These are phyloP conservation scores for Paramecium sexaurelia DNA, from an alignment of 73 alveolate species.

Conservation along the genomic window DNA sequence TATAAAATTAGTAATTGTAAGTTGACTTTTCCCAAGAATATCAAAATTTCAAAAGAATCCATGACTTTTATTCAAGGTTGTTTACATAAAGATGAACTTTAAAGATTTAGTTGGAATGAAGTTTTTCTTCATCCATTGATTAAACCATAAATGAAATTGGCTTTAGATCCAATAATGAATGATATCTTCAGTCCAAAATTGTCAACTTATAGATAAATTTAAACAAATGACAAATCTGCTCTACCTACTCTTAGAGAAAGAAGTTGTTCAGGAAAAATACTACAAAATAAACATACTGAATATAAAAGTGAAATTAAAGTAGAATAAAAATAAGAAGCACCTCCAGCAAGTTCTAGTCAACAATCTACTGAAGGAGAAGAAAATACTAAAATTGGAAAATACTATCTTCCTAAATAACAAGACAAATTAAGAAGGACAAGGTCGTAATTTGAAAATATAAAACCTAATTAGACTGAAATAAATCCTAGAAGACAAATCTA, in stretches of 20 bases:
- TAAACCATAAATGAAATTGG: constrained; percentile 14
- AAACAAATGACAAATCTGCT: neutral
- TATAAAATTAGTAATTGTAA: constrained; percentile 1
- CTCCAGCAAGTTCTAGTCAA: neutral
- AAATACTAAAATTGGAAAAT: neutral
- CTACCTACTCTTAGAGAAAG: constrained; percentile 38
- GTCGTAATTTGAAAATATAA: neutral
- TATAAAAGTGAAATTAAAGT: neutral
- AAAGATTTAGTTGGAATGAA: constrained; percentile 37
- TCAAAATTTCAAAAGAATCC: constrained; percentile 15
- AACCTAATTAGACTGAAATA: constrained; percentile 1
- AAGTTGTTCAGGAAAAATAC: constrained; percentile 37
- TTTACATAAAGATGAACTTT: neutral
- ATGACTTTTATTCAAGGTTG: constrained; percentile 18
- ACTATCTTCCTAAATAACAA: neutral
- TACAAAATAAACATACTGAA: neutral
- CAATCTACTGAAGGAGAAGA: constrained; percentile 22
- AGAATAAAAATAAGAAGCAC: neutral
- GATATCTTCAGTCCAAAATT: constrained; percentile 27
- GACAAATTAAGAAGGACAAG: constrained; percentile 26
- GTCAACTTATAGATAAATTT: neutral
- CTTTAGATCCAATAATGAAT: neutral
- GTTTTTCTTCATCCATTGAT: neutral
- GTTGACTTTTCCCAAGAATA: constrained; percentile 48
- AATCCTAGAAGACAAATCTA: neutral